These are phyloP conservation scores for Edaphochlamys debaryana DNA, from an alignment of 139 green algal genomes.

Conservation along the genomic window DNA sequence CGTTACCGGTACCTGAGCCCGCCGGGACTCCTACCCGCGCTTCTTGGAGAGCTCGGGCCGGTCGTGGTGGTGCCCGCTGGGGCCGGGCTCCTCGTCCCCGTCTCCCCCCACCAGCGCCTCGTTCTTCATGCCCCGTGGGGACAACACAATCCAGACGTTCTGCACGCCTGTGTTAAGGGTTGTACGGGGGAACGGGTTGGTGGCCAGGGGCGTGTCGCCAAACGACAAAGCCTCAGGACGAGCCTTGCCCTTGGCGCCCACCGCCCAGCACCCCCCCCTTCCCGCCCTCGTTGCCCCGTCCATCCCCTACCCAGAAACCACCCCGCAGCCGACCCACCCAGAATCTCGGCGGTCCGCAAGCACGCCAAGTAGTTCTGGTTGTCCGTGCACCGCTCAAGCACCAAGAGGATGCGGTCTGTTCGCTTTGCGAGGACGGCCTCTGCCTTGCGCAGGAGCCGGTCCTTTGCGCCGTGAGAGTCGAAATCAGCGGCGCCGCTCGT, in stretches of 20 bases:
- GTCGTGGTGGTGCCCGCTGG: too few relatives aligned
- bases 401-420: slow-evolving; percentile 55
- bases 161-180: slow-evolving; percentile 55
- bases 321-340: too few relatives aligned
- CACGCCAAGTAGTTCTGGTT: slow-evolving; percentile 61
- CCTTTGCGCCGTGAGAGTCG: background rate
- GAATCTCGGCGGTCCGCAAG: slow-evolving; percentile 49
- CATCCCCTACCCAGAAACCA: too few relatives aligned
- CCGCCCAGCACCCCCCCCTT: too few relatives aligned
- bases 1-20: too few relatives aligned
- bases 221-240: too few relatives aligned
- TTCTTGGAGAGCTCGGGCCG: slow-evolving; percentile 23
- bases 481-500: too few relatives aligned
- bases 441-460: slow-evolving; percentile 26
- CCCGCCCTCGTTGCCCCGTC: too few relatives aligned
- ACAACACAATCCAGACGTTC: slow-evolving; percentile 60
- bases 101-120: background rate
- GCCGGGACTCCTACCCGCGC: background rate
- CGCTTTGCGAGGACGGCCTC: background rate
- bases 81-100: too few relatives aligned
- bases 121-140: slow-evolving; percentile 5
- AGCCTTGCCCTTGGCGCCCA: too few relatives aligned
- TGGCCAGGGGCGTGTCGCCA: too few relatives aligned
- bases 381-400: slow-evolving; percentile 57
- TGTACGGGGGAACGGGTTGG: too few relatives aligned